Evolutionary conservation across 345 rosid genomes (phyloP), one percentile per base, ranked within the genome.

Genomic region (Salix arbutifolia): DNA sequence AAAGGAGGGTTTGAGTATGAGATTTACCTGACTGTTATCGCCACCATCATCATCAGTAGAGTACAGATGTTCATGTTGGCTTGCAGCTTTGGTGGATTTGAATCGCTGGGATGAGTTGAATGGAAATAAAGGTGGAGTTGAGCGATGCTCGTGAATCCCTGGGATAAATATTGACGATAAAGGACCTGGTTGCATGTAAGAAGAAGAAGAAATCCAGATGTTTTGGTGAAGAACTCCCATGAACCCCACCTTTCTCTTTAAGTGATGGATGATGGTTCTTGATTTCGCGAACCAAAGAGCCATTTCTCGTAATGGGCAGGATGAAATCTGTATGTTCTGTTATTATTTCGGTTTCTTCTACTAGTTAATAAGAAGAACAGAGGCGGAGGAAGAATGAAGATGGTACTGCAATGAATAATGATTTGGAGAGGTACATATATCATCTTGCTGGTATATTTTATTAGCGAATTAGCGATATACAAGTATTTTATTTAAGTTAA

Each of bases 271-370:
- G 28, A 83, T 66, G 50, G 23, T 65, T 84, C 82, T 82, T 28
- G 91, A 83, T 83, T 85, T 87, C 72, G 82, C 44, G 6, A 85
- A 68, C 90, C 83, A 85, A 10, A 81, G 73, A 67, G 83, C 79
- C 93, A 90, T 90, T 58, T 40, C 2, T 9, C 46, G 62, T 3
- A 1, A 58, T 1, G 26, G 62, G 23, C 23, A n/a, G 14, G 62
- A 58, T 23, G 62, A 1, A 58, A 58, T 4, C 11, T n/a, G 16
- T n/a, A 58, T n/a, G 16, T 4, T 58, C 46, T 42, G 13, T 11
- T 11, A 10, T 42, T 42, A 42, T 42, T 42, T 42, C 46, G 46
- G 46, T 10, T 42, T 42, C 46, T 42, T 42, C 46, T 14, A 42
- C 46, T 10, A 1, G 46, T 42, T 42, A 42, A 42, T 9, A n/a